Evolutionary conservation across 116 monocot species (phyloP).

Genomic region (Papilionanthe hybrid): DNA sequence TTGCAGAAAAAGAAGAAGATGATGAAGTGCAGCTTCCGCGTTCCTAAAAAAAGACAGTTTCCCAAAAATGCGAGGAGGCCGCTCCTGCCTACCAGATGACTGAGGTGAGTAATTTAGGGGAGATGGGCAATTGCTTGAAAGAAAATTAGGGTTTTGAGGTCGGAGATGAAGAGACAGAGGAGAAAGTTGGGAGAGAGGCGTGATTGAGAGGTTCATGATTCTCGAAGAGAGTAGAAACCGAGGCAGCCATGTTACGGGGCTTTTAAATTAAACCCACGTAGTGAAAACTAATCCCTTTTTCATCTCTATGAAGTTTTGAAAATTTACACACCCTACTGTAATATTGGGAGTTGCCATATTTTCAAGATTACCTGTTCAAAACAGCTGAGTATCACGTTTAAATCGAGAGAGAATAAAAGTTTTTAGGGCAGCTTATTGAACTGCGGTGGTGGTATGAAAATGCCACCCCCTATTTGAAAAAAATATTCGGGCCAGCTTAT

Average conservation of each 20-base stretch:
- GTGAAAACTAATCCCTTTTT: neutral
- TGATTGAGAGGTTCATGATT: neutral
- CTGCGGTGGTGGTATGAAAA: no score
- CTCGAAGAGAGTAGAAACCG: neutral
- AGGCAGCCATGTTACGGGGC: neutral
- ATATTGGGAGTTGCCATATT: no score
- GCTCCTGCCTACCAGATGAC: neutral
- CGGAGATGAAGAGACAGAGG: neutral
- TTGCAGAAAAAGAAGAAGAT: slow-evolving; percentile 1
- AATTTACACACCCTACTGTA: no score
- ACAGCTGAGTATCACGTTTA: no score
- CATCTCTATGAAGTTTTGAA: no score
- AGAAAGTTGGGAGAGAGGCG: neutral
- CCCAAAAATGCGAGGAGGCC: neutral
- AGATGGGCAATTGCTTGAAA: neutral
- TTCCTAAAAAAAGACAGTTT: neutral
- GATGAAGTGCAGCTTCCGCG: neutral
- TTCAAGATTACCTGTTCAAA: no score
- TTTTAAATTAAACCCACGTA: neutral
- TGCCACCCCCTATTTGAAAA: no score
- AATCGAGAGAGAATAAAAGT: no score
- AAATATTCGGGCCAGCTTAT: no score
- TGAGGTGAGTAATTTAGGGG: neutral
- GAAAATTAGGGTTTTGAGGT: neutral
- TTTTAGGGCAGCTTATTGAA: no score